Percentiles rank a stretch among this genome's conserved stretches.
phyloP scores from a whole-genome alignment of 2,329 filamentous ascomycete genomes.

The Pyrenochaeta sp. region DNA sequence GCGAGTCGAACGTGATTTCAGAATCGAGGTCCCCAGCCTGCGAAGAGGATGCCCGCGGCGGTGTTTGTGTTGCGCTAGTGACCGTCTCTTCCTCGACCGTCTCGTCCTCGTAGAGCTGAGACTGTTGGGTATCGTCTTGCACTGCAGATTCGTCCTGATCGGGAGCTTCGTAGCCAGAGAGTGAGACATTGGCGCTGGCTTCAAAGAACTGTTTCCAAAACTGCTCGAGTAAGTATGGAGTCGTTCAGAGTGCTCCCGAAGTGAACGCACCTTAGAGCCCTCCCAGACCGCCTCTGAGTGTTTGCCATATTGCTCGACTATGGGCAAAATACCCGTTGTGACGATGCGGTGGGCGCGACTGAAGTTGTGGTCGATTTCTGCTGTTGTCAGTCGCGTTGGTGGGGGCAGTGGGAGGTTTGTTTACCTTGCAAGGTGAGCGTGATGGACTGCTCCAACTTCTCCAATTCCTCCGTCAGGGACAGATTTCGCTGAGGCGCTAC shows the following conservation, averaged over 20 bases:
- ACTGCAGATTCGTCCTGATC: slow-evolving; percentile 64
- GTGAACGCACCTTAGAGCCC: slow-evolving; percentile 76
- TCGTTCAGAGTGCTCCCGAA: no score
- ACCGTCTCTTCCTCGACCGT: slow-evolving; percentile 45
- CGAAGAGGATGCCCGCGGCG: slow-evolving; percentile 42
- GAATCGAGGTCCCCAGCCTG: slow-evolving; percentile 55
- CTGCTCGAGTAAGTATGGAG: slow-evolving; percentile 56
- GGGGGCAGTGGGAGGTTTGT: slow-evolving; percentile 28
- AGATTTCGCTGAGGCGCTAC: slow-evolving; percentile 64
- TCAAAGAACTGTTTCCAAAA: slow-evolving; percentile 99
- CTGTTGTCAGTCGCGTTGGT: slow-evolving; percentile 30
- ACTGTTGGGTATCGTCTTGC: slow-evolving; percentile 50
- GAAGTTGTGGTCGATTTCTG: slow-evolving; percentile 99
- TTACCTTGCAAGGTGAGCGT: slow-evolving; percentile 89
- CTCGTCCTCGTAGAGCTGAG: slow-evolving; percentile 54
- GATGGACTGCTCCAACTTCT: slow-evolving; percentile 95
- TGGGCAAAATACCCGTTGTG: slow-evolving; percentile 87
- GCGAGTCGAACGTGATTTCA: slow-evolving; percentile 72
- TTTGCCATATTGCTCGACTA: slow-evolving; percentile 94
- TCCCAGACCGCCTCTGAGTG: slow-evolving; percentile 96
- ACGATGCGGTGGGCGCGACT: slow-evolving; percentile 96
- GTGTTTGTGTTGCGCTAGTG: slow-evolving; percentile 55
- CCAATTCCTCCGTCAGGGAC: slow-evolving; percentile 91
- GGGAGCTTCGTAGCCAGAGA: slow-evolving; percentile 91
- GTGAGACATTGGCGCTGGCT: slow-evolving; percentile 93